A percentile compares a stretch with the other conserved stretches of the same genome.
phyloP scores from a whole-genome alignment of 2,329 filamentous ascomycete species.

The Piedraia hortae region DNA sequence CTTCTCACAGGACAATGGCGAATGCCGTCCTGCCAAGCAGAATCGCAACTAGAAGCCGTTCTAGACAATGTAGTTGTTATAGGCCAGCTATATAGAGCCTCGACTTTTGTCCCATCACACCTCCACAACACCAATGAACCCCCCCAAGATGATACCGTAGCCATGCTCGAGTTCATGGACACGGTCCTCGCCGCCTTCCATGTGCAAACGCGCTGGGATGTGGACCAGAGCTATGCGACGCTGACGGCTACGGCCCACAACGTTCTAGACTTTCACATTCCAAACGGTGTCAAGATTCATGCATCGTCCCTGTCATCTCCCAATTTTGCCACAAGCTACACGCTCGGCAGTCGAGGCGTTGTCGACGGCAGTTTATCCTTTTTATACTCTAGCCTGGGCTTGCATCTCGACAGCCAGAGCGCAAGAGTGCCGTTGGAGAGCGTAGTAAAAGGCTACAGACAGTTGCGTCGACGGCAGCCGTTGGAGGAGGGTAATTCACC shows the following conservation, averaged over 20 bases:
- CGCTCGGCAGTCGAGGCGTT: conserved; percentile 62
- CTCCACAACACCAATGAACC: too few species aligned
- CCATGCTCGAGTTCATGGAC: conserved; percentile 91
- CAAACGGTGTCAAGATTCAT: conserved; percentile 56
- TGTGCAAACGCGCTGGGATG: conserved; percentile 62
- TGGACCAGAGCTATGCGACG: conserved; percentile 73
- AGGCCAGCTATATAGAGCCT: too few species aligned
- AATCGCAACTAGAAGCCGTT: too few species aligned
- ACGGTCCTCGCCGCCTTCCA: conserved; percentile 83
- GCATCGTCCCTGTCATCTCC: conserved; percentile 77
- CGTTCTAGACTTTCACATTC: conserved; percentile 68
- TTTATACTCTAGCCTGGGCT: conserved; percentile 66
- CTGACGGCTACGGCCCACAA: conserved; percentile 64
- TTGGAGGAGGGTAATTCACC: conserved; percentile 28
- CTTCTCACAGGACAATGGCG: too few species aligned
- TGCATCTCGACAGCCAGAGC: conserved; percentile 40
- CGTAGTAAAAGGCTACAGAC: conserved; percentile 58
- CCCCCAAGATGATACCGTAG: too few species aligned
- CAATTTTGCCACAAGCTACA: conserved; percentile 85
- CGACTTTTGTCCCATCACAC: too few species aligned
- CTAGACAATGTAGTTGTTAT: too few species aligned
- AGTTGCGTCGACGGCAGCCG: too few species aligned
- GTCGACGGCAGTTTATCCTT: conserved; percentile 96
- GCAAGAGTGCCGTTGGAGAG: conserved; percentile 47
- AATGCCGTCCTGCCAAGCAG: too few species aligned